These are phyloP conservation scores for Mortierella alpina DNA, from an alignment of 192 early-diverging fungal species.

Conservation along the genomic window DNA sequence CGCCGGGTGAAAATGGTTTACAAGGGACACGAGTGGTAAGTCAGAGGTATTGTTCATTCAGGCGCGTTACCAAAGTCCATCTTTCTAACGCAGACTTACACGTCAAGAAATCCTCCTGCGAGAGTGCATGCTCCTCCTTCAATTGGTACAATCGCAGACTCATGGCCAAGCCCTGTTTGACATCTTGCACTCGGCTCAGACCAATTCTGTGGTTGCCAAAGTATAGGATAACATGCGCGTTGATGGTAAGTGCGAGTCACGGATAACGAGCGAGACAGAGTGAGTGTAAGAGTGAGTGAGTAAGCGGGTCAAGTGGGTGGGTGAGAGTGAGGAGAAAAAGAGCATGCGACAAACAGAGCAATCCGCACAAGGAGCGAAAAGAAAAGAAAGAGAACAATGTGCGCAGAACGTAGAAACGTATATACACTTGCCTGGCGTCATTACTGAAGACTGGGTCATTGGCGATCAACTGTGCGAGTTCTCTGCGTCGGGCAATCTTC, in stretches of 20 bases:
- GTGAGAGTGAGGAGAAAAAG: background rate
- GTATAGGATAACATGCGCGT: background rate
- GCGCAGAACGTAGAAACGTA: no score
- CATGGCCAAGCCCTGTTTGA: slow-evolving; percentile 67
- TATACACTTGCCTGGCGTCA: slow-evolving; percentile 17
- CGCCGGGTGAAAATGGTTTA: background rate
- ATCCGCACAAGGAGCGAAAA: background rate
- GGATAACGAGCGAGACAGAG: no score
- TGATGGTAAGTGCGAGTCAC: background rate
- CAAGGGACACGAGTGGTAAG: background rate
- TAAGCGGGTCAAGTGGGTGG: no score
- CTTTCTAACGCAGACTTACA: slow-evolving; percentile 5
- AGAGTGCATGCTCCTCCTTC: slow-evolving; percentile 64
- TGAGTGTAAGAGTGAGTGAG: background rate
- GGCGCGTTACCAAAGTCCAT: background rate
- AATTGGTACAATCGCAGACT: slow-evolving; percentile 71
- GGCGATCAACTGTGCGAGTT: slow-evolving; percentile 23
- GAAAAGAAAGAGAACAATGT: background rate
- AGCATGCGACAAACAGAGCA: no score
- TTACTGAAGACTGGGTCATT: slow-evolving; percentile 48
- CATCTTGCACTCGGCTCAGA: slow-evolving; percentile 64
- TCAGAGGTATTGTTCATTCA: background rate
- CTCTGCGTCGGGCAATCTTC: slow-evolving; percentile 19
- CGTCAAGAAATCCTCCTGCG: slow-evolving; percentile 65
- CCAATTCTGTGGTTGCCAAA: slow-evolving; percentile 10